Evolutionary conservation across 2,329 filamentous ascomycete species (phyloP).

Genomic region (Pseudogymnoascus sp.): DNA sequence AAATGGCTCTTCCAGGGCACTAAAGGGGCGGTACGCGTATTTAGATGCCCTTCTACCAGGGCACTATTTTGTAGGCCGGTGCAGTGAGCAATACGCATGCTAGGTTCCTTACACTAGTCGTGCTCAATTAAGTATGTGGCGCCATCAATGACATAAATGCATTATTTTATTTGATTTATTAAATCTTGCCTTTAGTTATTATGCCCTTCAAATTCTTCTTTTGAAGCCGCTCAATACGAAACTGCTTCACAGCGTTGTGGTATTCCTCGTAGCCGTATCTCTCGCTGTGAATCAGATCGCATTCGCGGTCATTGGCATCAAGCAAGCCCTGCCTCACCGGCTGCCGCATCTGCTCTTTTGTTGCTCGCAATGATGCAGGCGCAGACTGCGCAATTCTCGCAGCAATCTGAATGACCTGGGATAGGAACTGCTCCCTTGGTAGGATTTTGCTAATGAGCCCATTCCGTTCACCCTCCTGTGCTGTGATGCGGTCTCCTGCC

Average conservation of each 20-base stretch:
- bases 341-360: constrained; percentile 19
- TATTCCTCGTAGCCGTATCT: constrained; percentile 12
- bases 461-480: constrained; percentile 14
- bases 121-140: neutral
- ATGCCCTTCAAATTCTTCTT: constrained; percentile 10
- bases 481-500: constrained; percentile 18
- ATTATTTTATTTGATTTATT: neutral
- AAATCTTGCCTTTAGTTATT: constrained; percentile 7
- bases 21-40: too few species aligned
- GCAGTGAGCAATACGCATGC: neutral
- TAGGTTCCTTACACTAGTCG: neutral
- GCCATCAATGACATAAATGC: neutral
- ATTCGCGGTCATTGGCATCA: constrained; percentile 15
- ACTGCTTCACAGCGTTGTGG: constrained; percentile 9
- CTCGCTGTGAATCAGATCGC: constrained; percentile 10
- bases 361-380: constrained; percentile 13
- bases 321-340: constrained; percentile 16
- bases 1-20: too few species aligned
- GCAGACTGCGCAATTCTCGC: constrained; percentile 14
- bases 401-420: constrained; percentile 15
- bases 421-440: constrained; percentile 15
- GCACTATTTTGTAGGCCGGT: neutral
- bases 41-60: neutral
- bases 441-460: constrained; percentile 20
- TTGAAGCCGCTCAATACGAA: constrained; percentile 9